Conservation (phyloP, 2,329 filamentous ascomycete species). For the Dothistroma pini region DNA sequence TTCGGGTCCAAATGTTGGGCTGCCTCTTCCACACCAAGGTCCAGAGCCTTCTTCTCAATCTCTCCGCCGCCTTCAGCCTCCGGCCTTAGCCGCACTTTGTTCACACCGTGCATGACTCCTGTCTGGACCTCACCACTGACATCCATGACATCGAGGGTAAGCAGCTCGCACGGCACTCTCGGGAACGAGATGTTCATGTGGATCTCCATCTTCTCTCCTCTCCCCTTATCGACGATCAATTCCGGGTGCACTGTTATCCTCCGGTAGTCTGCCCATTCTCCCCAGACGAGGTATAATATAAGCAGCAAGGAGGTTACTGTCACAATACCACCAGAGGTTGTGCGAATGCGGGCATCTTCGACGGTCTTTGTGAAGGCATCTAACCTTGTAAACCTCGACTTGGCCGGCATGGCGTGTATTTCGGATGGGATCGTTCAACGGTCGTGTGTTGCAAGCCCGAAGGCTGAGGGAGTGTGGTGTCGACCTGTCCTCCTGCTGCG, state of each 20-base stretch:
- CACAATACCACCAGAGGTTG: slow-evolving; percentile 90
- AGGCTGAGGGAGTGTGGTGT: slow-evolving; percentile 12
- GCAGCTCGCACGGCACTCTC: slow-evolving; percentile 85
- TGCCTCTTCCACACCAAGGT: slow-evolving; percentile 65
- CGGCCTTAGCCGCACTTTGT: slow-evolving; percentile 78
- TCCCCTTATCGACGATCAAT: slow-evolving; percentile 90
- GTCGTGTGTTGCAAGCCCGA: slow-evolving; percentile 13
- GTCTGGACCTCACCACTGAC: slow-evolving; percentile 96
- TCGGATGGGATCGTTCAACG: slow-evolving; percentile 1
- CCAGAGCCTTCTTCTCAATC: slow-evolving; percentile 66
- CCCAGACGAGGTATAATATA: slow-evolving; percentile 83
- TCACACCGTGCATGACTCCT: slow-evolving; percentile 86
- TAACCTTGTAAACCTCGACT: slow-evolving; percentile 91
- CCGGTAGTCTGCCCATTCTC: slow-evolving; percentile 94
- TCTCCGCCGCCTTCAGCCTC: slow-evolving; percentile 69
- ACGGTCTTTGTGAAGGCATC: slow-evolving; percentile 96
- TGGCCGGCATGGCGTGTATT: slow-evolving; percentile 66
- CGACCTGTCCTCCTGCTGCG: background rate
- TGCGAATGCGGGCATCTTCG: slow-evolving; percentile 93
- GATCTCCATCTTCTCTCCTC: slow-evolving; percentile 99
- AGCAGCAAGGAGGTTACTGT: slow-evolving; percentile 87
- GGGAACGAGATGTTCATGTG: slow-evolving; percentile 97
- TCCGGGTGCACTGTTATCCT: slow-evolving; percentile 84
- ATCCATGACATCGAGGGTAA: slow-evolving; percentile 98
- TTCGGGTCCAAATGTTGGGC: slow-evolving; percentile 75